phyloP scores from a whole-genome alignment of 1,284 basidiomycete species.

The Apiotrichum porosum region DNA sequence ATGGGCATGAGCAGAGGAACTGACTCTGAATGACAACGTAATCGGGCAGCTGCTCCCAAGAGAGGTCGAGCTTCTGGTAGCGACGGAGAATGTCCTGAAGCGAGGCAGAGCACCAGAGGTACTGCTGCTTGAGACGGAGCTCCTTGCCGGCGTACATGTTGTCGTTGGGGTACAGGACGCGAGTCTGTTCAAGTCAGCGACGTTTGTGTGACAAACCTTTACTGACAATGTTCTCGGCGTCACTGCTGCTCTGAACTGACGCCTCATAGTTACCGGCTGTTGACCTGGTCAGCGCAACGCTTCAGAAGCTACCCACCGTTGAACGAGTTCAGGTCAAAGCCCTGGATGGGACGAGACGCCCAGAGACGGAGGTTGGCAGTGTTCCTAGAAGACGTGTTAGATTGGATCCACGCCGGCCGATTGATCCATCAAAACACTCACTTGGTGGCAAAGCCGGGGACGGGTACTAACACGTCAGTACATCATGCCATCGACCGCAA shows the following conservation, averaged over 20 bases:
- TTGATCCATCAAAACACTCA: background rate
- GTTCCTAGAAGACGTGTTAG: constrained; percentile 42
- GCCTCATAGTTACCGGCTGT: constrained; percentile 81
- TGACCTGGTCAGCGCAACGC: constrained; percentile 6
- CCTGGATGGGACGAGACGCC: constrained; percentile 78
- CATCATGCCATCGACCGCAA: too few species aligned
- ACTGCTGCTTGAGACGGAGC: constrained; percentile 87
- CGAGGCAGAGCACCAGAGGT: constrained; percentile 68
- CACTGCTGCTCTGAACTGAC: constrained; percentile 76
- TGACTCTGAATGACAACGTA: constrained; percentile 73
- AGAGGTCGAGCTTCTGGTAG: constrained; percentile 49
- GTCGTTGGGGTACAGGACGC: constrained; percentile 65
- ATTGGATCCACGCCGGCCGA: too few species aligned
- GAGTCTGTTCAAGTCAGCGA: constrained; percentile 53
- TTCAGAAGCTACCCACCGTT: constrained; percentile 70
- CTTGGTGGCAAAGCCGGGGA: constrained; percentile 63
- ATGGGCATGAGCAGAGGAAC: background rate
- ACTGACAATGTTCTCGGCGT: constrained; percentile 70
- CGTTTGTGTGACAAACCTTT: too few species aligned
- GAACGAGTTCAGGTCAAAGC: constrained; percentile 87
- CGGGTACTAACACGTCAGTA: constrained; percentile 52
- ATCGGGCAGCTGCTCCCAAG: constrained; percentile 60
- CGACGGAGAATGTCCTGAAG: constrained; percentile 71
- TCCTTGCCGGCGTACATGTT: constrained; percentile 65
- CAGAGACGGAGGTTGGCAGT: constrained; percentile 52